These are phyloP conservation scores for Blumeriella jaapii DNA, from an alignment of 2,329 filamentous ascomycete species.

Conservation along the genomic window DNA sequence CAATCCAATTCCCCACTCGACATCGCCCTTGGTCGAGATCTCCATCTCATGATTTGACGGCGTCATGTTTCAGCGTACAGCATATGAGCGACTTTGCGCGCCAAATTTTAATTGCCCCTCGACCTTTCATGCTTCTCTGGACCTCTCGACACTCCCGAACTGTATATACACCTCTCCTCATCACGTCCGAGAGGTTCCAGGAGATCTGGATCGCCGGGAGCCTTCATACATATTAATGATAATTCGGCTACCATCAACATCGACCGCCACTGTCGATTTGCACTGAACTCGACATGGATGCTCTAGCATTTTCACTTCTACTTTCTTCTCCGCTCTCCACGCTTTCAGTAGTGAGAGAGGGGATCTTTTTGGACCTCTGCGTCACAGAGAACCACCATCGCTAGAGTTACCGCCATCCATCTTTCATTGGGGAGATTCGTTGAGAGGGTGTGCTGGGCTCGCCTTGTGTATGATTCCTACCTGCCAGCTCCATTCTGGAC, in stretches of 20 bases:
- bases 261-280: slow-evolving; percentile 2
- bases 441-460: slow-evolving; percentile 23
- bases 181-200: slow-evolving; percentile 12
- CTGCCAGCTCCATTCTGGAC: slow-evolving; percentile 2
- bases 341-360: slow-evolving; percentile 1
- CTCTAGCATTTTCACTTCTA: slow-evolving; percentile 12
- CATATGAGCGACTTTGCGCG: slow-evolving; percentile 25
- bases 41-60: slow-evolving; percentile 25
- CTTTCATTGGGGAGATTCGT: slow-evolving; percentile 10
- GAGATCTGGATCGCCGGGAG: slow-evolving; percentile 6
- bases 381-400: slow-evolving; percentile 23
- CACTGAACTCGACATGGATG: not conserved
- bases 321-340: slow-evolving; percentile 3
- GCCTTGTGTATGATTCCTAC: slow-evolving; percentile 15
- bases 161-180: slow-evolving; percentile 21
- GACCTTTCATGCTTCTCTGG: slow-evolving; percentile 9
- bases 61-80: slow-evolving; percentile 26
- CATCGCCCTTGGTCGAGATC: slow-evolving; percentile 16
- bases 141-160: slow-evolving; percentile 11
- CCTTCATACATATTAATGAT: slow-evolving; percentile 21
- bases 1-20: slow-evolving; percentile 9
- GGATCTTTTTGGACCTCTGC: slow-evolving; percentile 8
- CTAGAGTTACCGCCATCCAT: slow-evolving; percentile 25
- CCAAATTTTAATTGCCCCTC: slow-evolving; percentile 12
- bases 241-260: slow-evolving; percentile 12